Percentiles rank a stretch among this genome's conserved stretches.
Conservation (phyloP, 148 eudicot species). For the Amaranthus cruentus region DNA sequence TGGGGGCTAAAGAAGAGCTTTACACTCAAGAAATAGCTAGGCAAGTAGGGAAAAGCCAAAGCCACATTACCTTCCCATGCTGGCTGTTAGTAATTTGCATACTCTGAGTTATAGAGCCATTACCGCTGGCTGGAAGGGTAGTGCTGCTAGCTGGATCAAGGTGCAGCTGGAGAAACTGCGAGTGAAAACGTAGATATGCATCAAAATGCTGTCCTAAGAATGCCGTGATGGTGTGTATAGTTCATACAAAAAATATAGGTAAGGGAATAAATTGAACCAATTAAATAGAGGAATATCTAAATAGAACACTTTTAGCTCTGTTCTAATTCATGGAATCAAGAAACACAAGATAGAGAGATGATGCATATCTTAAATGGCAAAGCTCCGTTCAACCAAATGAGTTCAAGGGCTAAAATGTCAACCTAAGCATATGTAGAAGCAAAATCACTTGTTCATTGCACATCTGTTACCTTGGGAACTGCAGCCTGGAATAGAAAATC, state of each 20-base stretch:
- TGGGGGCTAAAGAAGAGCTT: not conserved
- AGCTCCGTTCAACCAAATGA: slow-evolving; percentile 1
- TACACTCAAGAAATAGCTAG: not conserved
- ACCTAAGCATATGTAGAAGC: slow-evolving; percentile 3
- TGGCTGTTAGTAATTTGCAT: slow-evolving; percentile 79
- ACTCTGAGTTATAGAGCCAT: slow-evolving; percentile 69
- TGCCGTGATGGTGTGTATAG: not conserved
- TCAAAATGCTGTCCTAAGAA: slow-evolving; percentile 7
- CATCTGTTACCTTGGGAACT: slow-evolving; percentile 77
- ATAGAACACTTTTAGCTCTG: not conserved
- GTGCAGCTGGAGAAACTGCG: slow-evolving; percentile 90
- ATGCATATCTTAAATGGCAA: not conserved
- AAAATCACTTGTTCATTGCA: slow-evolving; percentile 2
- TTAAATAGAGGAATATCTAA: not conserved
- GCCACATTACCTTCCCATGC: slow-evolving; percentile 76
- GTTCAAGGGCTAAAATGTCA: slow-evolving; percentile 1
- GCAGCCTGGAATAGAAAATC: slow-evolving; percentile 96
- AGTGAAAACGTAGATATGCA: slow-evolving; percentile 20
- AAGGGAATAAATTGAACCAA: not conserved
- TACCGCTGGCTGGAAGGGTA: slow-evolving; percentile 60
- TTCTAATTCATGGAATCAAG: not conserved
- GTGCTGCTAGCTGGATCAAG: slow-evolving; percentile 88
- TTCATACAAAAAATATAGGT: not conserved
- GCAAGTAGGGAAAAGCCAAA: slow-evolving; percentile 1
- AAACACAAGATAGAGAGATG: not conserved